These are phyloP conservation scores for Starmerella kuoi DNA, from an alignment of 805 yeast species.

Conservation along the genomic window DNA sequence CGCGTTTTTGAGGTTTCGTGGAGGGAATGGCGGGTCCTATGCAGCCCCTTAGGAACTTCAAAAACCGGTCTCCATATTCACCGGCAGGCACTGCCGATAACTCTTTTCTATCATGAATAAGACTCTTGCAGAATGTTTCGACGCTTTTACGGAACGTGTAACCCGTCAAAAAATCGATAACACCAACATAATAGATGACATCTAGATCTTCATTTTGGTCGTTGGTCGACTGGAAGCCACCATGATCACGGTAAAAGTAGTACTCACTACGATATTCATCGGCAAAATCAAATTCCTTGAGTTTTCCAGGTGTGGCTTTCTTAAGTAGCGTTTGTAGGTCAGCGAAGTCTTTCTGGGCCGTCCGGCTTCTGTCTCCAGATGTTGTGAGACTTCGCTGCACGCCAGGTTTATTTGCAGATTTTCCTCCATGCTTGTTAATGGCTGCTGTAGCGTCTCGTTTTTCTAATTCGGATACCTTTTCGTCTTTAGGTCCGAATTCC, in stretches of 20 bases:
- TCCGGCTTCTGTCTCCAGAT: neutral
- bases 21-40: constrained; percentile 21
- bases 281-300: constrained; percentile 27
- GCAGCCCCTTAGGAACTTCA: constrained; percentile 43
- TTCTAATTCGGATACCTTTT: constrained; percentile 2
- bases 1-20: constrained; percentile 7
- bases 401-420: too few species aligned
- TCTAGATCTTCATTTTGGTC: constrained; percentile 46
- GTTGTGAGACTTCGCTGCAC: neutral
- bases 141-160: constrained; percentile 47
- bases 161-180: constrained; percentile 81
- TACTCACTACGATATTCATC: constrained; percentile 31
- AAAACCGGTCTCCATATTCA: constrained; percentile 83
- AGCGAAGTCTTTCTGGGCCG: constrained; percentile 23
- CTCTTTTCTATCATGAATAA: constrained; percentile 53
- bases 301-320: constrained; percentile 28
- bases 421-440: neutral
- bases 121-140: constrained; percentile 75
- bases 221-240: constrained; percentile 70
- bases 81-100: constrained; percentile 83
- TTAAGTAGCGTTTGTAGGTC: constrained; percentile 28
- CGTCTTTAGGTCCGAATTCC: constrained; percentile 23
- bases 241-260: constrained; percentile 64
- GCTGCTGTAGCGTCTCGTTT: constrained; percentile 13
- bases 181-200: constrained; percentile 77